Conservation (phyloP, 345 rosid genomes). For the Anastatica hierochuntica region DNA sequence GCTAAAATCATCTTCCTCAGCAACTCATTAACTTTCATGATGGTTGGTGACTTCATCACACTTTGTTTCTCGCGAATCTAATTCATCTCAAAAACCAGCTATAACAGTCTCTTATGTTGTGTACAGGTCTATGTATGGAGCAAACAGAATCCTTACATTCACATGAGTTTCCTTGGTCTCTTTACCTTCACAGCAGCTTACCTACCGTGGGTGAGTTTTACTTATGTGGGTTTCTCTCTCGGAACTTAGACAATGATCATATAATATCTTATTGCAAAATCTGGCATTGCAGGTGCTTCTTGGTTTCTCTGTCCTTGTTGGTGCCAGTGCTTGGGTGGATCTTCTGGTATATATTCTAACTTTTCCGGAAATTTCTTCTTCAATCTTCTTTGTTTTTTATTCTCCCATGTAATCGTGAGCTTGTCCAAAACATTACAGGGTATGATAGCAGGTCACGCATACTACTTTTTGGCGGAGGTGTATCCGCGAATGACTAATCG, state of each 20-base stretch:
- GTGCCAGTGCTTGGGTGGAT: slow-evolving; percentile 98
- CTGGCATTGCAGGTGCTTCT: slow-evolving; percentile 58
- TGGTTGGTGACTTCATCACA: slow-evolving; percentile 42
- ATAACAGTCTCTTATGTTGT: background rate
- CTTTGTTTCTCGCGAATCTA: background rate
- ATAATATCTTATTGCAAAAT: too few relatives aligned
- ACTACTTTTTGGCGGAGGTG: slow-evolving; percentile 94
- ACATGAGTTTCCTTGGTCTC: slow-evolving; percentile 97
- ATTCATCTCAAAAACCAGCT: background rate
- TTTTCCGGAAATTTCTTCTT: background rate
- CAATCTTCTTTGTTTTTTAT: background rate
- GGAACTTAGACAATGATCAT: too few relatives aligned
- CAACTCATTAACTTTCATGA: slow-evolving; percentile 97
- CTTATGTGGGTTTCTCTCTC: too few relatives aligned
- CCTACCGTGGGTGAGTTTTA: slow-evolving; percentile 81
- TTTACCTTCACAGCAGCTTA: slow-evolving; percentile 96
- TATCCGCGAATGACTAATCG: slow-evolving; percentile 93
- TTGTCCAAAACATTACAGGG: slow-evolving; percentile 45
- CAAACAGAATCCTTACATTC: slow-evolving; percentile 96
- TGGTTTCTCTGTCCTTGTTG: slow-evolving; percentile 94
- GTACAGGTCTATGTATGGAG: slow-evolving; percentile 96
- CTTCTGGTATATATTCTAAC: slow-evolving; percentile 47
- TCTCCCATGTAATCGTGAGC: background rate
- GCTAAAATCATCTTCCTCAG: slow-evolving; percentile 94
- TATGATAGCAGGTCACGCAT: slow-evolving; percentile 96